These are phyloP conservation scores for Zalaria obscura DNA, from an alignment of 2,329 filamentous ascomycete genomes.

Conservation along the genomic window DNA sequence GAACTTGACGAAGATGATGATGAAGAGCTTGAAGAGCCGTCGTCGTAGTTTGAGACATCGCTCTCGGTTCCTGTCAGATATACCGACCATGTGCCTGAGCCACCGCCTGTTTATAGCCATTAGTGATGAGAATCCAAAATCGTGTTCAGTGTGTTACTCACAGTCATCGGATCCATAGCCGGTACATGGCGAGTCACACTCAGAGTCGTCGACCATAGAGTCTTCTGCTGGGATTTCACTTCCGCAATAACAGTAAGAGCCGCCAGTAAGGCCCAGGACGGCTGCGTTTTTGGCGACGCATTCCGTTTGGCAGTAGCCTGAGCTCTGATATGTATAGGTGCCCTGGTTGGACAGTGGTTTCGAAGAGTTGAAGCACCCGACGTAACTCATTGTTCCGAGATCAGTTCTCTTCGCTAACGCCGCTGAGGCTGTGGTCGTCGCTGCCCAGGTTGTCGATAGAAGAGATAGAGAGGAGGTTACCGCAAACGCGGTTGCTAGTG, in stretches of 20 bases:
- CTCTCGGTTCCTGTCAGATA: constrained; percentile 36
- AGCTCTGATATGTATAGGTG: constrained; percentile 36
- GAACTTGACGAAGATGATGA: constrained; percentile 6
- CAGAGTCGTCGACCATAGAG: constrained; percentile 38
- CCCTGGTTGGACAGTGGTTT: constrained; percentile 34
- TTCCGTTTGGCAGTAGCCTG: constrained; percentile 39
- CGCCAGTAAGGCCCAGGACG: constrained; percentile 50
- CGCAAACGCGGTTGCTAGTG: neutral
- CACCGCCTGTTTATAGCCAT: constrained; percentile 37
- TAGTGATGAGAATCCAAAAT: constrained; percentile 14
- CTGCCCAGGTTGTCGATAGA: neutral
- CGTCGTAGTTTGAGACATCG: constrained; percentile 19
- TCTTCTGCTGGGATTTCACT: constrained; percentile 46
- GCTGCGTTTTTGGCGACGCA: constrained; percentile 31
- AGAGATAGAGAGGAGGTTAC: neutral
- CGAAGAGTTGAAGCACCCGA: constrained; percentile 39
- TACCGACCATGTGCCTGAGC: constrained; percentile 35
- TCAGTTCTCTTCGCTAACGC: neutral
- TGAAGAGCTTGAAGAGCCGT: constrained; percentile 7
- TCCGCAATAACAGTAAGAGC: constrained; percentile 60
- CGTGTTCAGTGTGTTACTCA: constrained; percentile 27
- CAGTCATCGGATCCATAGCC: constrained; percentile 51
- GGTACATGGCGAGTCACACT: constrained; percentile 53
- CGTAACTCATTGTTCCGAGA: constrained; percentile 11
- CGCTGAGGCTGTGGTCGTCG: constrained; percentile 1